These are phyloP conservation scores for Cystoisospora suis DNA, from an alignment of 169 alveolate genomes.

Conservation along the genomic window DNA sequence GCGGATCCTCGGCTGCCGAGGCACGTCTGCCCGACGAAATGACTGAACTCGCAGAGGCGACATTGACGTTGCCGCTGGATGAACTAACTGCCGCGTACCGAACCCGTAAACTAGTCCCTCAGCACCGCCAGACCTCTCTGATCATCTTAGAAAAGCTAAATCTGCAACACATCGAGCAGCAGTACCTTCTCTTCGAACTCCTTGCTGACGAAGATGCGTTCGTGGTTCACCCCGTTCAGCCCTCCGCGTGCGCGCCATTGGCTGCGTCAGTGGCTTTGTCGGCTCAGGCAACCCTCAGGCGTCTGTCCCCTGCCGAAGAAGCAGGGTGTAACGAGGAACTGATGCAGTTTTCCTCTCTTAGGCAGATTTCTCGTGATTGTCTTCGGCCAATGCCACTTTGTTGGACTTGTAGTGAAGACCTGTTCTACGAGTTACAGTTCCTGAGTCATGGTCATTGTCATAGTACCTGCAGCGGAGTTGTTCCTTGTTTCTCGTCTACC, in stretches of 20 bases:
- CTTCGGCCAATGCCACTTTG: too few relatives aligned
- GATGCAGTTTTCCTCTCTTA: too few relatives aligned
- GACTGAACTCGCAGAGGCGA: not conserved
- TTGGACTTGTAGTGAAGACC: too few relatives aligned
- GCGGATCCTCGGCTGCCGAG: not conserved
- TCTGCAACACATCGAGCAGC: not conserved
- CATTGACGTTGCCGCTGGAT: not conserved
- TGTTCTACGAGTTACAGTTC: too few relatives aligned
- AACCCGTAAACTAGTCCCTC: too few relatives aligned
- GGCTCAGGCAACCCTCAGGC: not conserved
- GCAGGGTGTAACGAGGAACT: too few relatives aligned
- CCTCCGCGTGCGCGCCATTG: conserved; percentile 1
- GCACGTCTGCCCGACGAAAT: not conserved
- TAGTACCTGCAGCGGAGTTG: too few relatives aligned
- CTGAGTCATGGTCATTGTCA: too few relatives aligned
- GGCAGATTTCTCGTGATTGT: too few relatives aligned
- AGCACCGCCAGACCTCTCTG: too few relatives aligned
- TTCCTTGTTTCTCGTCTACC: too few relatives aligned
- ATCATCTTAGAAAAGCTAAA: not conserved
- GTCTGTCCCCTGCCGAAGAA: not conserved
- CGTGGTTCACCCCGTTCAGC: not conserved
- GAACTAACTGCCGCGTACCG: too few relatives aligned
- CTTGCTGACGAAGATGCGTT: not conserved
- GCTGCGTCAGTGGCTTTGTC: not conserved
- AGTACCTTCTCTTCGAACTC: conserved; percentile 9